Evolutionary conservation across 2,329 filamentous ascomycete species (phyloP).

Genomic region (Sarocladiaceae sp.): DNA sequence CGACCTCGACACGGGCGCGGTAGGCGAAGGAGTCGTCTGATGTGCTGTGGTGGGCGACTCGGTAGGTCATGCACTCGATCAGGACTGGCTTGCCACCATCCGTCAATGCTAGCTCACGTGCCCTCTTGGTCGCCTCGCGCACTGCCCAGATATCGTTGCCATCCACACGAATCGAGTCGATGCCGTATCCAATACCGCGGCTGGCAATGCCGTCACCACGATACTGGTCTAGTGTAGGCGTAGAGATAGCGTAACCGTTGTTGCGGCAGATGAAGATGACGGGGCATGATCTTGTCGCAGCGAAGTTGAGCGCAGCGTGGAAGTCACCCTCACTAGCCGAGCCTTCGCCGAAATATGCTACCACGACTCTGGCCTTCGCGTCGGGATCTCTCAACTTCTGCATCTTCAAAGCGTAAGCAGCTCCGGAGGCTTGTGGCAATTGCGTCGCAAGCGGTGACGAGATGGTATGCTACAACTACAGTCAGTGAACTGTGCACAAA

Average conservation of each 20-base stretch:
- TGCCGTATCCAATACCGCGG: conserved; percentile 85
- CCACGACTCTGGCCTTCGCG: conserved; percentile 63
- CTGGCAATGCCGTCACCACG: conserved; percentile 87
- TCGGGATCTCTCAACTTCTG: conserved; percentile 70
- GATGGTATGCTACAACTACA: conserved; percentile 70
- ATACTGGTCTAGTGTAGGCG: conserved; percentile 86
- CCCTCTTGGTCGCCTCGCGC: conserved; percentile 71
- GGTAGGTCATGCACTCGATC: conserved; percentile 95
- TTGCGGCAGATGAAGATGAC: conserved; percentile 89
- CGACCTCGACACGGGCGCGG: conserved; percentile 86
- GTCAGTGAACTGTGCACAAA: no score
- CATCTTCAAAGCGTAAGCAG: conserved; percentile 83
- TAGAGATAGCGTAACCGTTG: conserved; percentile 89
- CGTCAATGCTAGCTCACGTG: conserved; percentile 71
- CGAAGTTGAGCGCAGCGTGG: conserved; percentile 86
- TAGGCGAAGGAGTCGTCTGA: conserved; percentile 97
- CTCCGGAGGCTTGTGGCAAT: conserved; percentile 81
- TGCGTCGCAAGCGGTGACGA: conserved; percentile 82
- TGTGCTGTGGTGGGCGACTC: conserved; percentile 96
- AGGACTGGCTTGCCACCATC: conserved; percentile 80
- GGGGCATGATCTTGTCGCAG: conserved; percentile 81
- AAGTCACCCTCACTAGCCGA: conserved; percentile 90
- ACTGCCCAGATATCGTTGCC: conserved; percentile 95
- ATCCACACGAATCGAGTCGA: conserved; percentile 86
- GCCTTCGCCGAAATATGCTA: conserved; percentile 87